Conservation (phyloP, 768 basidiomycete genomes). For the Psilocybe sp. region DNA sequence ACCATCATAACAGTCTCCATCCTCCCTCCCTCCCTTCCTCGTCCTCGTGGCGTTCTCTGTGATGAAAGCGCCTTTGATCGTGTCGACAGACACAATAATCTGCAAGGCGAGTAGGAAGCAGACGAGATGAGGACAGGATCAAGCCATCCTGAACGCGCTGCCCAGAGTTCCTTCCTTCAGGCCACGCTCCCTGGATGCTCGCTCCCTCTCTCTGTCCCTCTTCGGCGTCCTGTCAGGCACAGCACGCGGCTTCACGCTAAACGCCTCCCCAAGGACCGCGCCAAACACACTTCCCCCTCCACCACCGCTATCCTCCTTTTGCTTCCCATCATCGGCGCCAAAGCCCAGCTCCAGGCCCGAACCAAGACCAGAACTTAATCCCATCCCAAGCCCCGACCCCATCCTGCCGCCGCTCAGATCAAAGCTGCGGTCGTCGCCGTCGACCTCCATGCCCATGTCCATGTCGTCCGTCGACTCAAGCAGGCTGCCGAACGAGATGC, state of each 20-base stretch:
- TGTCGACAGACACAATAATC: no score
- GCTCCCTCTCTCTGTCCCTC: constrained; percentile 33
- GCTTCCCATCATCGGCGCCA: no score
- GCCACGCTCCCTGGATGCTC: not conserved
- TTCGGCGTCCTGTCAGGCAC: constrained; percentile 22
- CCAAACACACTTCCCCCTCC: not conserved
- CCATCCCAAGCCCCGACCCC: no score
- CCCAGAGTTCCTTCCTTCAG: constrained; percentile 39
- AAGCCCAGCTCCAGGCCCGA: no score
- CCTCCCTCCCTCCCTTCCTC: constrained; percentile 1
- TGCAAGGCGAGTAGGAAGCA: no score
- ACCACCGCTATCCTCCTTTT: not conserved
- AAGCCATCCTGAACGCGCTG: constrained; percentile 57
- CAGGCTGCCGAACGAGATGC: constrained; percentile 67
- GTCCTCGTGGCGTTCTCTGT: not conserved
- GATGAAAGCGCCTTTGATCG: not conserved
- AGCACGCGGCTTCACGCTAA: constrained; percentile 14
- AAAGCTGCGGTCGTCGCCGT: constrained; percentile 10
- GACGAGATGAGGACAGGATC: not conserved
- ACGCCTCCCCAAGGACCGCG: constrained; percentile 1
- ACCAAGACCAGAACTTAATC: no score
- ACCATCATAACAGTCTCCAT: not conserved
- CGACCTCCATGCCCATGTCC: constrained; percentile 33
- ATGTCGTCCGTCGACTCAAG: constrained; percentile 34
- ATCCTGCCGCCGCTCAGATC: no score